Base-by-base conservation (phyloP, 305 asterid species). In the Fraxinus floribunda region DNA sequence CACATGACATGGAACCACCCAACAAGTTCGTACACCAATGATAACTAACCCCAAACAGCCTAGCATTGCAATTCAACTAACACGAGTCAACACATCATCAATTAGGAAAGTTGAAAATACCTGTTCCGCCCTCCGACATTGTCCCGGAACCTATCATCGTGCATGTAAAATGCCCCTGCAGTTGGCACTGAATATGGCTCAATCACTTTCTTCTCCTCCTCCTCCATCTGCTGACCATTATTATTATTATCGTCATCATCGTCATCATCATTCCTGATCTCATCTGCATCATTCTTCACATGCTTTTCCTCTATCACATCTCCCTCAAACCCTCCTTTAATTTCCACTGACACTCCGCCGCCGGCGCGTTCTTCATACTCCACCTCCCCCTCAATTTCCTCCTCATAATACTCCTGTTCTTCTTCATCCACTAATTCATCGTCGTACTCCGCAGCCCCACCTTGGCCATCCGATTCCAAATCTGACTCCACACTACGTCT, bases 91-190 rank as follows among this genome's bases (percentile, higher is more conserved):
- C 57, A 76, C 62, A 72, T 74, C 35, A 74, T 68, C 60, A 79
- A 52, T 77, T 35, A 35, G 24, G 80, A 79, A 52, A 32, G 24
- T 76, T 22, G 15, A 15, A 30, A 78, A 30, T 93, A 96, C 99
- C 99, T 93, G 84, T 93, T 75, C 68, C 97, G 86, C 44, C 98
- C 97, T 72, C 93, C 93, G 2, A 91, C 91, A 89, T 86, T 91
- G 88, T 93, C 97, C 78, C 94, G 90, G 83, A 97, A 97, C 83
- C 99, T 88, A 83, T 97, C 99, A 90, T 97, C 98, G 22, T 97
- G 99, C 99, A 97, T 97, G 84, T 97, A 97, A 84, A 97, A 97
- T 4, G 99, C 96, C 80, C 99, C 99, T 0, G 97, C 99, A 5
- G 98, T 97, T 1, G 99, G 99, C 88, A 97, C 99, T 44, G 98